A percentile compares a stretch with the other conserved stretches of the same genome.
Conservation (phyloP, 768 basidiomycete genomes). For the Amanita polypyramis region DNA sequence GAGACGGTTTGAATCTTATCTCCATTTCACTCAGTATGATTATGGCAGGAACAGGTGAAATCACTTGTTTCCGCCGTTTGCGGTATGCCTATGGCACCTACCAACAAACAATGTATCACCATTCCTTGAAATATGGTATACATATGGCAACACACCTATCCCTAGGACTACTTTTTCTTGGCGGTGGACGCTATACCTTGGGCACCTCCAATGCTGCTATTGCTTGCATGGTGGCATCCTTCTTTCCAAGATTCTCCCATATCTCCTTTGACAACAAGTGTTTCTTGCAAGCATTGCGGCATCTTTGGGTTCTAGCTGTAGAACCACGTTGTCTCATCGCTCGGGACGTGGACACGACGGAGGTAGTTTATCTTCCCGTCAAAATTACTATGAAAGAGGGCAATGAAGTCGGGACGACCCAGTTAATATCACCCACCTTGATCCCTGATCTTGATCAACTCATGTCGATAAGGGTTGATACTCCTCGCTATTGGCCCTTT, state of each 20-base stretch:
- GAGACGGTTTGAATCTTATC: conserved; percentile 83
- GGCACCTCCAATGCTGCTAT: conserved; percentile 90
- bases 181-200: conserved; percentile 84
- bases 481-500: conserved; percentile 93
- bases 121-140: conserved; percentile 72
- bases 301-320: conserved; percentile 92
- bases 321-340: conserved; percentile 91
- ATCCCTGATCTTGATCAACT: conserved; percentile 83
- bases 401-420: conserved; percentile 49
- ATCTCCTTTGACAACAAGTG: conserved; percentile 79
- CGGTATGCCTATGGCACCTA: conserved; percentile 87
- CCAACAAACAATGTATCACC: conserved; percentile 48
- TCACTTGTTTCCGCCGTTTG: conserved; percentile 78
- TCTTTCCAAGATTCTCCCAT: conserved; percentile 83
- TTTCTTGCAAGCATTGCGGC: conserved; percentile 86
- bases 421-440: conserved; percentile 86
- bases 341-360: conserved; percentile 83
- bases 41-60: conserved; percentile 96
- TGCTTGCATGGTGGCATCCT: conserved; percentile 80
- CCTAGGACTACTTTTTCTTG: conserved; percentile 86
- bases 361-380: conserved; percentile 87
- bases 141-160: conserved; percentile 89
- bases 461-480: conserved; percentile 78
- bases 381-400: conserved; percentile 75
- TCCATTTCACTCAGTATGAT: conserved; percentile 83